These are phyloP conservation scores for Aquilaria agallochum DNA, from an alignment of 441 rosid species.

Conservation along the genomic window DNA sequence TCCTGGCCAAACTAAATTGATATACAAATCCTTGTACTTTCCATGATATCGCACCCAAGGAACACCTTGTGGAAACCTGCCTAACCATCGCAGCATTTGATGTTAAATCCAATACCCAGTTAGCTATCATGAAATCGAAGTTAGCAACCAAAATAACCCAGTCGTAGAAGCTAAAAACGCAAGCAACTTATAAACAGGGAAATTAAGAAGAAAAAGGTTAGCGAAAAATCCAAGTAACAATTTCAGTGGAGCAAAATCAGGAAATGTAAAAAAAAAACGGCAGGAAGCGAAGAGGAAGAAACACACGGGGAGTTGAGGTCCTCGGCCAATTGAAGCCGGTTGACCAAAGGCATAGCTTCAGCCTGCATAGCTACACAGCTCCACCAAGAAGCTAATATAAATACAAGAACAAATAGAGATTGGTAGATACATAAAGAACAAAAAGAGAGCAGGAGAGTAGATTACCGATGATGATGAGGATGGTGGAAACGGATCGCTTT, in stretches of 20 bases:
- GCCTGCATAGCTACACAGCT: conserved; percentile 74
- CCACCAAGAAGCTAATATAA: neutral
- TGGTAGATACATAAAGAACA: neutral
- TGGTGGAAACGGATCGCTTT: conserved; percentile 44
- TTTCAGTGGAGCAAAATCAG: neutral
- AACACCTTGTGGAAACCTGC: conserved; percentile 79
- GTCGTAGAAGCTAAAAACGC: neutral
- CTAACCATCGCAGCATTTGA: neutral
- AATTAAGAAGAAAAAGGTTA: neutral
- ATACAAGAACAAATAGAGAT: conserved; percentile 1
- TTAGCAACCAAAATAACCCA: conserved; percentile 1
- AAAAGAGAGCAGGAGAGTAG: neutral
- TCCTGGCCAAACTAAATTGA: conserved; percentile 83
- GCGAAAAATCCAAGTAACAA: neutral
- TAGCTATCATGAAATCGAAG: neutral
- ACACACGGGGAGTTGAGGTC: conserved; percentile 52
- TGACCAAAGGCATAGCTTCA: conserved; percentile 78
- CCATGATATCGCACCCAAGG: conserved; percentile 93
- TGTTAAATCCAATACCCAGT: neutral
- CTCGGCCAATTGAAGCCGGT: conserved; percentile 54
- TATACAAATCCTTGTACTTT: conserved; percentile 55
- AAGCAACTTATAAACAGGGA: too few species aligned
- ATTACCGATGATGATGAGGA: conserved; percentile 74
- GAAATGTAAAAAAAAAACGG: neutral
- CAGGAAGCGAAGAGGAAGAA: conserved; percentile 3